These are phyloP conservation scores for Saturnispora zaruensis DNA, from an alignment of 805 yeast genomes.

Conservation along the genomic window DNA sequence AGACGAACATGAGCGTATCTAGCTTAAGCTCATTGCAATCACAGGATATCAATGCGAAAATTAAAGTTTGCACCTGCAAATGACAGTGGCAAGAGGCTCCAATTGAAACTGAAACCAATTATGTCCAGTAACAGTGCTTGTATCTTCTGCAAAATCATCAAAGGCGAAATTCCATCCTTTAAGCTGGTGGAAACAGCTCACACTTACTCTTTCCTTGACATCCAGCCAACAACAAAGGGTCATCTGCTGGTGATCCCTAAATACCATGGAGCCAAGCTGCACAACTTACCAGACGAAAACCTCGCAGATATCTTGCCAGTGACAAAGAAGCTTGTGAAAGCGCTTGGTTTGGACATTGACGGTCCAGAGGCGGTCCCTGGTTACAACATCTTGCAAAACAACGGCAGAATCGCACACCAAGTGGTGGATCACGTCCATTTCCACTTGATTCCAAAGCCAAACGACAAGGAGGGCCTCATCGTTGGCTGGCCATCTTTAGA, in stretches of 20 bases:
- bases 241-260: slow-evolving; percentile 90
- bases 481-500: slow-evolving; percentile 94
- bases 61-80: neutral
- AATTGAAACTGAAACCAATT: slow-evolving; percentile 11
- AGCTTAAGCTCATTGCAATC: neutral
- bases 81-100: neutral
- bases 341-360: slow-evolving; percentile 54
- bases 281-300: slow-evolving; percentile 87
- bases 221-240: slow-evolving; percentile 85
- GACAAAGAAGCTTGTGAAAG: slow-evolving; percentile 75
- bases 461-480: slow-evolving; percentile 60
- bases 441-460: slow-evolving; percentile 89
- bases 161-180: slow-evolving; percentile 91
- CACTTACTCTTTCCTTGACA: slow-evolving; percentile 80
- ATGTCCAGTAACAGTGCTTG: slow-evolving; percentile 48
- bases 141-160: slow-evolving; percentile 89
- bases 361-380: slow-evolving; percentile 56
- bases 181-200: slow-evolving; percentile 81
- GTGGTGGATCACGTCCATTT: slow-evolving; percentile 93
- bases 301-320: slow-evolving; percentile 80
- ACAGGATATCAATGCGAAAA: neutral
- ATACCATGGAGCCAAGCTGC: slow-evolving; percentile 86
- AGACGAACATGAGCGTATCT: neutral
- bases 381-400: slow-evolving; percentile 86
- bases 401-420: slow-evolving; percentile 93